Conservation (phyloP, 2,329 filamentous ascomycete genomes). For the Exophiala sp. region DNA sequence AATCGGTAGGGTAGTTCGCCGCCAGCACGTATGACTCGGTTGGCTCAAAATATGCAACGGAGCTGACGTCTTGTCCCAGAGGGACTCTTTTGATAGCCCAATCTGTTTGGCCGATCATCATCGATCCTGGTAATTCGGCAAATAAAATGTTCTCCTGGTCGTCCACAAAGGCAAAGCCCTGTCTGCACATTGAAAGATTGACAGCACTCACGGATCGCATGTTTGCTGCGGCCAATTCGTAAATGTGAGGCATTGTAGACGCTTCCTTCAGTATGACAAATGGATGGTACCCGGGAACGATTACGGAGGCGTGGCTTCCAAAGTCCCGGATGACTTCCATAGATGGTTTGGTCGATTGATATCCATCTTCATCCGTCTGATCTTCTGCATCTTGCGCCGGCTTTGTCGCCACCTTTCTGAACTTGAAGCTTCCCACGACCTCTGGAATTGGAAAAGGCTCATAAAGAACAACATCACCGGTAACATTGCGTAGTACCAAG, state of each 20-base stretch:
- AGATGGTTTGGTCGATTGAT: constrained; percentile 38
- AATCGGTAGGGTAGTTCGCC: constrained; percentile 65
- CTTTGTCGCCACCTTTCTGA: constrained; percentile 70
- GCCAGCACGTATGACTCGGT: constrained; percentile 73
- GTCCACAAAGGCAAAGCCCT: constrained; percentile 81
- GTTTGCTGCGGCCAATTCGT: constrained; percentile 66
- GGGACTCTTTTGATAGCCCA: constrained; percentile 70
- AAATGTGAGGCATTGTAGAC: constrained; percentile 69
- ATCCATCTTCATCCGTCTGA: constrained; percentile 48
- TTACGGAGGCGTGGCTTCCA: constrained; percentile 76
- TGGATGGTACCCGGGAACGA: constrained; percentile 75
- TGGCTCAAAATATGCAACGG: constrained; percentile 71
- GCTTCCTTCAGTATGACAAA: constrained; percentile 80
- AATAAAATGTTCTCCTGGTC: constrained; percentile 41
- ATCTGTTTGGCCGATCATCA: constrained; percentile 69
- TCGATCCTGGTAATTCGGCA: constrained; percentile 62
- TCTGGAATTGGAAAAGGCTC: constrained; percentile 61
- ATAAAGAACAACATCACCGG: constrained; percentile 83
- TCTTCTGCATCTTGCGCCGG: constrained; percentile 46
- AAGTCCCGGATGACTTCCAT: constrained; percentile 50
- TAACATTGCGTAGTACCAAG: constrained; percentile 73
- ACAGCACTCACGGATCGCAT: constrained; percentile 72
- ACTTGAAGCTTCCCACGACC: constrained; percentile 54
- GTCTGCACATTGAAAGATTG: constrained; percentile 71
- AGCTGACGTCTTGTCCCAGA: constrained; percentile 66